Evolutionary conservation across 176 grass and related monocot genomes (phyloP).

Genomic region (Rhynchospora breviuscula): DNA sequence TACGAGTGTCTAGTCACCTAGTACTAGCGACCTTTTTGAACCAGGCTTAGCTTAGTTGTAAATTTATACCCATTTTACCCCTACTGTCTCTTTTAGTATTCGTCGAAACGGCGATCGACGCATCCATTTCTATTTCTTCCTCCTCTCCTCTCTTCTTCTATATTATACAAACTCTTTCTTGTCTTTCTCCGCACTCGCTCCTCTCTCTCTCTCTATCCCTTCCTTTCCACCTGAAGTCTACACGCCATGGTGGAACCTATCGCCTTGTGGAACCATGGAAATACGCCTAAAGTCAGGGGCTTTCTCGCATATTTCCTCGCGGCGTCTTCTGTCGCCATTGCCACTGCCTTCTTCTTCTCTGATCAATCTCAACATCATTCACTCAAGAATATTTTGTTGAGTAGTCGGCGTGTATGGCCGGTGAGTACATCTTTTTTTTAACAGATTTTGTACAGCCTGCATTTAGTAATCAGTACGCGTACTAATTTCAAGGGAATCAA

Average conservation of each 20-base stretch:
- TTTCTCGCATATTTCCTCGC: constrained; percentile 57
- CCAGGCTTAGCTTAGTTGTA: not conserved
- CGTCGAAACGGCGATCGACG: not conserved
- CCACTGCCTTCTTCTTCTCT: constrained; percentile 47
- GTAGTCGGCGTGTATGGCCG: constrained; percentile 56
- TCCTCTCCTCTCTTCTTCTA: not conserved
- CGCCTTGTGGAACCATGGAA: not conserved
- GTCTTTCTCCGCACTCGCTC: not conserved
- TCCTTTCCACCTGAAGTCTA: not conserved
- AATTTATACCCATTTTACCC: not conserved
- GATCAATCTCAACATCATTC: not conserved
- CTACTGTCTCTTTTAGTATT: not conserved
- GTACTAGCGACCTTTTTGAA: no score
- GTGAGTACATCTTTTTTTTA: constrained; percentile 36
- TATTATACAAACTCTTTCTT: not conserved
- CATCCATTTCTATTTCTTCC: not conserved
- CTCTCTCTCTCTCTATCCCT: not conserved
- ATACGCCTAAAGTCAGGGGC: constrained; percentile 20
- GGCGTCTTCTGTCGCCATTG: constrained; percentile 33
- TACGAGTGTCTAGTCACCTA: no score
- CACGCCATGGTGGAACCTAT: not conserved
- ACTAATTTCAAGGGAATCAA: not conserved
- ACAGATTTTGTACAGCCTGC: not conserved
- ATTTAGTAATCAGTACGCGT: not conserved
- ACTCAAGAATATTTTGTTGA: constrained; percentile 11